Conservation (phyloP, 2,329 filamentous ascomycete species). For the Coniochaeta pulveracea region DNA sequence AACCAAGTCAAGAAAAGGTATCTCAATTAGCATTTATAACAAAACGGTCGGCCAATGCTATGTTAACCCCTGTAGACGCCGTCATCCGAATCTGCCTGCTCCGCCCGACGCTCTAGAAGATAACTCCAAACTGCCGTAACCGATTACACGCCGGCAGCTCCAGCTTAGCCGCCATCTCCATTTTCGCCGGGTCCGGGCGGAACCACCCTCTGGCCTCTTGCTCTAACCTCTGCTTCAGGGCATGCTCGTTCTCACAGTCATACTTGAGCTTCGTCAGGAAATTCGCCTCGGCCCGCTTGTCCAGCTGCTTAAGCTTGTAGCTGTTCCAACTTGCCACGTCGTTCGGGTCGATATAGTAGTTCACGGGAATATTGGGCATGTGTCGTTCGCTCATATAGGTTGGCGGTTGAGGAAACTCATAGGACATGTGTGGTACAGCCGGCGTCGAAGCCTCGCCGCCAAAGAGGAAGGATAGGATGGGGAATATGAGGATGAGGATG, state of each 20-base stretch:
- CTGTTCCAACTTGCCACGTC: constrained; percentile 63
- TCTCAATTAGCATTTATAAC: no score
- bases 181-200: constrained; percentile 66
- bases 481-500: constrained; percentile 77
- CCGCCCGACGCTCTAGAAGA: no score
- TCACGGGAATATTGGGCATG: constrained; percentile 58
- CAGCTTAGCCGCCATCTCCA: constrained; percentile 53
- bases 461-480: constrained; percentile 73
- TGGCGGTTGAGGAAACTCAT: constrained; percentile 59
- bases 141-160: constrained; percentile 41
- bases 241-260: constrained; percentile 65
- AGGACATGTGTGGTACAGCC: constrained; percentile 59
- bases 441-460: constrained; percentile 38
- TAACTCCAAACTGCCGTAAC: constrained; percentile 28
- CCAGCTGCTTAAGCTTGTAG: constrained; percentile 62
- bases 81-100: no score
- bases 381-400: constrained; percentile 58
- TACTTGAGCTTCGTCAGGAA: constrained; percentile 57
- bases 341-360: constrained; percentile 75
- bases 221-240: constrained; percentile 52
- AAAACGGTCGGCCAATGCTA: no score
- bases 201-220: constrained; percentile 84
- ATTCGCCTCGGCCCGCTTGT: constrained; percentile 63
- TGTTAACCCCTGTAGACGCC: no score
- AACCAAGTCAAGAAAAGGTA: no score